Evolutionary conservation across 192 early-diverging fungal genomes (phyloP), one percentile per base, ranked within the genome.

Genomic region (Borealophlyctis nickersoniae): DNA sequence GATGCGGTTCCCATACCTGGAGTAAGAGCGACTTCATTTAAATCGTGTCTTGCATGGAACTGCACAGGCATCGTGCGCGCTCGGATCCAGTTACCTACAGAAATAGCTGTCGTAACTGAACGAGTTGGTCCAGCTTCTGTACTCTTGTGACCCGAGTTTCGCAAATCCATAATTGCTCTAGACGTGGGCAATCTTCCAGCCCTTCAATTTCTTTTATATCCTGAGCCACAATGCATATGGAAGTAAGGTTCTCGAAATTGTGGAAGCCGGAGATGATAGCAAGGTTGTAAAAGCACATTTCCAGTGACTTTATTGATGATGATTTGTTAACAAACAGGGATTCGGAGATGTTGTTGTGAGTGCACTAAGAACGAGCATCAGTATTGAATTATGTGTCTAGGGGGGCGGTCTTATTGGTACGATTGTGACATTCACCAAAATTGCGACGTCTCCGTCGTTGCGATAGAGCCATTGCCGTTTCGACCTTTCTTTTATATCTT

Each of bases 271-370:
- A 26, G 16, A 86, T 79, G 27, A 14, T 52, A 49, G 73, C 66
- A 23, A 71, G 68, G 60, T 86, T 86, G 67, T 73, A 85, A 52
- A 82, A 79, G 56, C 79, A 85, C 83, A 86, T 81, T 70, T 80
- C 82, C 24, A 86, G 5, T 19, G 67, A 33, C 9, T 36, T 54
- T 30, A 83, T 73, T 14, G 58, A 24, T 14, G 50, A 11, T 1
- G 49, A 26, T 36, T 53, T 39, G 19, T 52, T 62, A 33, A 62
- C 51, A 56, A 72, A 78, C 1, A 56, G 33, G 30, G 51, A 24
- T 50, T 58, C 62, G 26, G 39, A 62, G 60, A 78, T 78, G 52
- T 60, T 60, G 58, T 78, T 78, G 56, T 78, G 62, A 13, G 39
- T 16, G 39, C 77, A 78, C 77, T 78, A 27, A 2, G 53, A 1